Evolutionary conservation across 139 green algal species (phyloP), one percentile per base, ranked within the genome.

Genomic region (Diplosphaera chodatii): DNA sequence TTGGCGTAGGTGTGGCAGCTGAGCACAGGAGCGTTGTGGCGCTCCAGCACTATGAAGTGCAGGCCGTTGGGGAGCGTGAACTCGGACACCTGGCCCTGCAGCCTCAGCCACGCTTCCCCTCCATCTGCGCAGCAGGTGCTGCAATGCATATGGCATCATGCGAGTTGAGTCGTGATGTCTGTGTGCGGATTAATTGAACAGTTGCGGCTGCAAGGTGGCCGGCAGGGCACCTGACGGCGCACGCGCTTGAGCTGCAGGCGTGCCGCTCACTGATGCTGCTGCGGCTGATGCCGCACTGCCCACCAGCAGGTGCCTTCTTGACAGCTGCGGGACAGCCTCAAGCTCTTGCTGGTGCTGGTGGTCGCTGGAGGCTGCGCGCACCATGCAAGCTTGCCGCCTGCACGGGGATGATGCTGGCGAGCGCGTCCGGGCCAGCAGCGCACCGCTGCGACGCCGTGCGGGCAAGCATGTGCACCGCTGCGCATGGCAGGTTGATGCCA

Each of bases 51-150:
- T 4, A 97, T 77, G 74, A 97, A 96, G 27, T 85, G 86, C 70
- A 97, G 73, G n/a, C 92, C 92, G 68, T 96, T 97, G 23, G 74
- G 31, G 34, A 97, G 84, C 0, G 77, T 90, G 79, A 97, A 97
- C 75, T 94, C 78, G 1, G 34, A 67, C 15, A 96, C 78, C 1
- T 84, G 76, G 25, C 71, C 23, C 32, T 91, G 83, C 31, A 92
- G 67, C 68, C 34, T 68, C 25, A 37, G 27, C 32, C 29, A 40
- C 3, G 72, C 30, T 0, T 78, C 67, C 56, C 64, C 40, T 32
- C 27, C 25, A 10, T 32, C 59, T 33, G 59, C 48, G 25, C 18
- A 27, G 48, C 8, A 25, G 16, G 4, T 4, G 55, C 23, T 10
- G 5, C 32, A 33, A 28, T 20, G 59, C 27, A 22, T 32, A 6